A percentile compares a stretch with the other conserved stretches of the same genome.
These are phyloP conservation scores for Fagopyrum homotropicum DNA, from an alignment of 148 eudicot genomes.

Conservation along the genomic window DNA sequence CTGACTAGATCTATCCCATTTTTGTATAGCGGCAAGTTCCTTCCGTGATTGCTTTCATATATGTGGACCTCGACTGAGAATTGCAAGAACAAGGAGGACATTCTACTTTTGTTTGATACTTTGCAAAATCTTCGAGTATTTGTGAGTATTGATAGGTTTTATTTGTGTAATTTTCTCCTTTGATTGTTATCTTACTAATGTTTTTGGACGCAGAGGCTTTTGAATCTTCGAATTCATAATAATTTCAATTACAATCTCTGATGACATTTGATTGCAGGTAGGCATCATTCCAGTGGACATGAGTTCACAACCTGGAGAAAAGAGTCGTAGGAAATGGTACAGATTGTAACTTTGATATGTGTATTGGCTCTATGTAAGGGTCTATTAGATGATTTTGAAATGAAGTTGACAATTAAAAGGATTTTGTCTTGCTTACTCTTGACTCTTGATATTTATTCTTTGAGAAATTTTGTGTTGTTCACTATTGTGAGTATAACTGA, in stretches of 20 bases:
- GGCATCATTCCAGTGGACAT: no score
- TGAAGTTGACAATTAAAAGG: not conserved
- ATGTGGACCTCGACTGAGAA: no score
- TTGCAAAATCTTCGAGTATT: conserved; percentile 62
- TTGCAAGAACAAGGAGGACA: no score
- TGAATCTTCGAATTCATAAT: conserved; percentile 80
- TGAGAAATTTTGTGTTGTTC: conserved; percentile 3
- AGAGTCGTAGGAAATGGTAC: conserved; percentile 74
- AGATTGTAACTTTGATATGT: not conserved
- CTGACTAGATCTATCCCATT: no score
- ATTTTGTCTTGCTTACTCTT: conserved; percentile 8
- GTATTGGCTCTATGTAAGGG: not conserved
- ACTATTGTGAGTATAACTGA: conserved; percentile 5
- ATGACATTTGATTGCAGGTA: no score
- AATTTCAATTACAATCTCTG: conserved; percentile 70
- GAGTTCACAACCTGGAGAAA: no score
- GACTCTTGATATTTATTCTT: conserved; percentile 4
- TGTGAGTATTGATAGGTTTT: conserved; percentile 40
- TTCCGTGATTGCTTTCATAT: no score
- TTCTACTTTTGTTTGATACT: conserved; percentile 56
- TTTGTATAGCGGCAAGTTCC: no score
- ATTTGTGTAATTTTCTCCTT: not conserved
- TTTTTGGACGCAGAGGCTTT: conserved; percentile 57
- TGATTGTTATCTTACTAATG: conserved; percentile 8
- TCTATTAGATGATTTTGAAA: not conserved